Base-by-base conservation (phyloP, 495 filamentous ascomycete species). In the Aspergillus indologenus region DNA sequence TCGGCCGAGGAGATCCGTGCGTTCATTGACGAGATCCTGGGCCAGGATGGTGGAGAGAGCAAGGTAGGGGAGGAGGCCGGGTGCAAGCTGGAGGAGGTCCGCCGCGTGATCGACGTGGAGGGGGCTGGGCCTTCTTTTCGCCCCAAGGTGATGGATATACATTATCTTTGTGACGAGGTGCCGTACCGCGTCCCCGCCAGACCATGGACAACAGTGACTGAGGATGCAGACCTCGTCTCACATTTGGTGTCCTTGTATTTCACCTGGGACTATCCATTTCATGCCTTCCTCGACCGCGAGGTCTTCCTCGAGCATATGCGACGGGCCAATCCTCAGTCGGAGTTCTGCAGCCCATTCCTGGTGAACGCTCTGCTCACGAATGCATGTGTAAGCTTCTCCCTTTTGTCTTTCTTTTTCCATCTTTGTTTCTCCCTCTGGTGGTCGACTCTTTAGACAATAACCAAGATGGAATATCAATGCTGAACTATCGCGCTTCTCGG, bases 211-310 rank as follows among this genome's bases (percentile, higher is more conserved):
- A 70, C 45, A 11, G 76, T 83, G 6, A 82, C 80, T 0, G 70
- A 70, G 22, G 78, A 82, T 56, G 65, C 70, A 29, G 80, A 78
- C 29, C 65, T 85, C 45, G 81, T 85, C 7, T 82, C 80, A 17
- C 75, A 81, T 70, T 68, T 83, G 11, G 63, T 85, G 1, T 79
- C 77, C 22, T 53, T 80, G 3, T 85, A 81, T 62, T 83, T 85
- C 66, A 75, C 77, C 6, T 83, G 80, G 80, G 76, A 82, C 61
- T 80, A 81, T 60, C 74, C 78, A n/a, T 79, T 81, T 23, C 68
- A 75, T 66, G 64, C 70, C 8, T 76, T 76, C 62, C 58, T 84
- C 49, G 79, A 82, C 44, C 65, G 69, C 22, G 72, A 74, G 40
- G 72, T 82, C 15, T 82, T 84, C 63, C 54, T 83, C 15, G 65